Percentiles rank a stretch among this genome's conserved stretches.
phyloP scores from a whole-genome alignment of 768 basidiomycete genomes.

The Trametes meyenii region DNA sequence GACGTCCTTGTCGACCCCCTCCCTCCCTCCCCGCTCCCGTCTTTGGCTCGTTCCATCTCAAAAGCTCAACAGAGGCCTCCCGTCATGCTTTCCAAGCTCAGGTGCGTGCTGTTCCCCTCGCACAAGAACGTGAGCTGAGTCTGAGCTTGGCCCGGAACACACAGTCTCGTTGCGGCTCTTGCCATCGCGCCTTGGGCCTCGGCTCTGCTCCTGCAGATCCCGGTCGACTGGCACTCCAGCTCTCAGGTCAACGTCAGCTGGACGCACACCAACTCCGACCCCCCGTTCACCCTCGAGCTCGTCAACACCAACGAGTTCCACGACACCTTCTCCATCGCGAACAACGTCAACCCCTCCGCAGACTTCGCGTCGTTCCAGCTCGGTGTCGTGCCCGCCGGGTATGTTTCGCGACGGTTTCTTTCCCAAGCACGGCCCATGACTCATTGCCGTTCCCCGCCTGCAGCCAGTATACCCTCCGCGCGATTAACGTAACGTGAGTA shows the following conservation, averaged over 20 bases:
- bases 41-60: conserved; percentile 13
- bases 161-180: conserved; percentile 47
- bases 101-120: conserved; percentile 35
- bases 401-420: conserved; percentile 26
- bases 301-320: conserved; percentile 50
- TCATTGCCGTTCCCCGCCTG: background rate
- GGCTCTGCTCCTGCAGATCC: conserved; percentile 38
- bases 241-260: conserved; percentile 48
- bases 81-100: conserved; percentile 55
- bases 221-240: conserved; percentile 37
- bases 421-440: background rate
- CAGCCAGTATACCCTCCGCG: conserved; percentile 49
- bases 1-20: conserved; percentile 15
- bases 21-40: background rate
- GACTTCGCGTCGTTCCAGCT: conserved; percentile 43
- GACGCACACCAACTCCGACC: conserved; percentile 46
- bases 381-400: conserved; percentile 53
- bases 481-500: conserved; percentile 45
- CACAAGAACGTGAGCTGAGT: background rate
- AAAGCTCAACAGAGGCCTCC: conserved; percentile 26
- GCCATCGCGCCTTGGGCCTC: conserved; percentile 50
- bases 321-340: conserved; percentile 55
- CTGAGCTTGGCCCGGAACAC: background rate
- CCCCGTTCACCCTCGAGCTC: conserved; percentile 49
- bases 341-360: conserved; percentile 47